Percentiles rank a stretch among this genome's conserved stretches.
These are phyloP conservation scores for Takashimella tepidaria DNA, from an alignment of 1,284 basidiomycete species.

Conservation along the genomic window DNA sequence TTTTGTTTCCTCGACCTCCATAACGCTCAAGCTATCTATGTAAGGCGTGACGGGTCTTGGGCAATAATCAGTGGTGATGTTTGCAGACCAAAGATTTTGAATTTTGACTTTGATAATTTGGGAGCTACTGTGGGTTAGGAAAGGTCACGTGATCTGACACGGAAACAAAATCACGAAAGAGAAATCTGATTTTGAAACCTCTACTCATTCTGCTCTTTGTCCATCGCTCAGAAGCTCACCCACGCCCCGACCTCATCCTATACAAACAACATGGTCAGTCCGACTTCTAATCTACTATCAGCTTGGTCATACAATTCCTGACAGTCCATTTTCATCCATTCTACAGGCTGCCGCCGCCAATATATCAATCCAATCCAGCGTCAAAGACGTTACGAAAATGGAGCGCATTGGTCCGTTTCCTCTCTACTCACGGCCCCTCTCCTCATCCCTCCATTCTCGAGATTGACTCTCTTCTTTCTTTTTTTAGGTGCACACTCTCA, in stretches of 20 bases:
- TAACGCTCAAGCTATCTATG: too few relatives aligned
- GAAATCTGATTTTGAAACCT: too few relatives aligned
- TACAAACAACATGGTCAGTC: slow-evolving; percentile 1
- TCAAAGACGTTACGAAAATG: slow-evolving; percentile 86
- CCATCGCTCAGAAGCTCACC: background rate
- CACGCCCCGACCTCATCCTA: background rate
- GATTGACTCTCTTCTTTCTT: background rate
- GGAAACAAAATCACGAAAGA: too few relatives aligned
- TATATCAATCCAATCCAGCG: slow-evolving; percentile 47
- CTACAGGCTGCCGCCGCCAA: slow-evolving; percentile 43
- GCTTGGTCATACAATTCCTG: too few relatives aligned
- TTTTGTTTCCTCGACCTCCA: background rate
- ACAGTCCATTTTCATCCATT: too few relatives aligned
- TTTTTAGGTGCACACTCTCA: slow-evolving; percentile 87
- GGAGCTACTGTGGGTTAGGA: too few relatives aligned
- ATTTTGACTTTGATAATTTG: too few relatives aligned
- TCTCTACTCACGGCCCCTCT: slow-evolving; percentile 1
- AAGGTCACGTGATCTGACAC: too few relatives aligned
- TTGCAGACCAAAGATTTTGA: too few relatives aligned
- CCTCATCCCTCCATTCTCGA: slow-evolving; percentile 6
- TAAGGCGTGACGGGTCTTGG: background rate
- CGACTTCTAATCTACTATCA: background rate
- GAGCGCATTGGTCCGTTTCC: slow-evolving; percentile 74
- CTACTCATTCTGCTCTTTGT: background rate
- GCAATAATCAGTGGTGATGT: background rate